These are phyloP conservation scores for Monosporascus sp. DNA, from an alignment of 2,329 filamentous ascomycete genomes.

Conservation along the genomic window DNA sequence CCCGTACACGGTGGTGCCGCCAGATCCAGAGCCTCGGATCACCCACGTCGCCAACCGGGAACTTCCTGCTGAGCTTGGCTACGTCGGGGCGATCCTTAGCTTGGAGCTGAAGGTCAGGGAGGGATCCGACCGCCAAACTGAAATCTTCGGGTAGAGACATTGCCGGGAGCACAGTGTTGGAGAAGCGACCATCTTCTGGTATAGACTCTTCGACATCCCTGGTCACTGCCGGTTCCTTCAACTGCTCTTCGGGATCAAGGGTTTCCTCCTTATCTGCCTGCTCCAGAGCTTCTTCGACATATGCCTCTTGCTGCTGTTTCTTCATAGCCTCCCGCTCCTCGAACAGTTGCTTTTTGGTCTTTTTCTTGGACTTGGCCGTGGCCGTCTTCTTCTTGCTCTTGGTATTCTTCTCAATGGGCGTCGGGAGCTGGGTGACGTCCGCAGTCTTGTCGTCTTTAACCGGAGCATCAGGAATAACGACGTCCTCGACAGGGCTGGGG, in stretches of 20 bases:
- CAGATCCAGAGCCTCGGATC: constrained; percentile 53
- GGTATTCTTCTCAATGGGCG: constrained; percentile 36
- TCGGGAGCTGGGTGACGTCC: constrained; percentile 39
- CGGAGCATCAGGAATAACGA: constrained; percentile 42
- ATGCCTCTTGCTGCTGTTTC: constrained; percentile 54
- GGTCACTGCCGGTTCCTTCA: constrained; percentile 16
- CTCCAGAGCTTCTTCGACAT: constrained; percentile 38
- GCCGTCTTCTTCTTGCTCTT: constrained; percentile 52
- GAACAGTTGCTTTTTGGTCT: constrained; percentile 45
- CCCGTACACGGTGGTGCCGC: constrained; percentile 50
- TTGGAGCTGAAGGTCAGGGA: constrained; percentile 40
- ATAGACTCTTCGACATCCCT: constrained; percentile 26
- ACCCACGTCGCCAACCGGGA: constrained; percentile 38
- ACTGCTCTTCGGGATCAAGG: constrained; percentile 23
- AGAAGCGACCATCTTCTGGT: constrained; percentile 43
- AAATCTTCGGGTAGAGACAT: constrained; percentile 41
- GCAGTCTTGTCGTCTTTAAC: constrained; percentile 40
- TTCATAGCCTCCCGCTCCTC: constrained; percentile 51
- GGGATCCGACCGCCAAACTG: constrained; percentile 39
- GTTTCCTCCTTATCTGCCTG: constrained; percentile 32
- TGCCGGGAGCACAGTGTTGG: constrained; percentile 42
- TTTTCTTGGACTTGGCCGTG: constrained; percentile 49
- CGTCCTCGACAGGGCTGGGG: constrained; percentile 45
- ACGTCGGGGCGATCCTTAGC: constrained; percentile 45
- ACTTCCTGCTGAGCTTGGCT: constrained; percentile 44